These are phyloP conservation scores for Salix arbutifolia DNA, from an alignment of 345 rosid species.

Conservation along the genomic window DNA sequence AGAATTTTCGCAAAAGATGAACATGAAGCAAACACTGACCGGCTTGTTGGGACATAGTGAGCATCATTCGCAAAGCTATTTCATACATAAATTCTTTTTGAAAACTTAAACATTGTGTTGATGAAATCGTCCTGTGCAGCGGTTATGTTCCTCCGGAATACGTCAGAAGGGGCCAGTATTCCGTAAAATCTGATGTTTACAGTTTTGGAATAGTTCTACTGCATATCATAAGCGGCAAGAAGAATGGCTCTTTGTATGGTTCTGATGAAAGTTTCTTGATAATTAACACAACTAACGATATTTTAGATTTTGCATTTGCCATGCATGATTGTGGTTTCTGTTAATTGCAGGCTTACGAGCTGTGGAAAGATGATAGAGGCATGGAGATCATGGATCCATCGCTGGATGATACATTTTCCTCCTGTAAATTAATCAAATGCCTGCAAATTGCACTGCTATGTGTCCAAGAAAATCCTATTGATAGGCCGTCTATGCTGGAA, in stretches of 20 bases:
- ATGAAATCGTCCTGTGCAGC: slow-evolving; percentile 14
- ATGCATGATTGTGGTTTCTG: not conserved
- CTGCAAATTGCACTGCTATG: slow-evolving; percentile 36
- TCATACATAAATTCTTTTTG: not conserved
- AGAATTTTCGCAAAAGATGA: slow-evolving; percentile 35
- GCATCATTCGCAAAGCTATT: not conserved
- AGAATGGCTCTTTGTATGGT: slow-evolving; percentile 25
- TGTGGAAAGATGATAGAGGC: slow-evolving; percentile 19
- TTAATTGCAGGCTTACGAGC: slow-evolving; percentile 24
- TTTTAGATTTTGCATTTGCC: too few species aligned
- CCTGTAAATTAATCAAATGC: slow-evolving; percentile 20
- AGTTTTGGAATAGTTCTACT: slow-evolving; percentile 51
- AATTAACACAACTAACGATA: too few species aligned
- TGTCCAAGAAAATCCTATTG: slow-evolving; percentile 27
- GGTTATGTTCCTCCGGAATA: slow-evolving; percentile 55
- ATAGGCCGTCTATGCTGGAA: slow-evolving; percentile 33
- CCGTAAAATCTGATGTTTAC: slow-evolving; percentile 44
- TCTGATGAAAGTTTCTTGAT: not conserved
- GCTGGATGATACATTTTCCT: slow-evolving; percentile 24
- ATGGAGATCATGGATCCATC: slow-evolving; percentile 27
- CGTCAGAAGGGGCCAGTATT: slow-evolving; percentile 37
- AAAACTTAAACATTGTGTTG: too few species aligned
- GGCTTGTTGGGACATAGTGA: slow-evolving; percentile 43
- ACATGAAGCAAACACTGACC: slow-evolving; percentile 31
- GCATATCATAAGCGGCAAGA: slow-evolving; percentile 47